Conservation (phyloP, 2,329 filamentous ascomycete species). For the Catunica adiposa region DNA sequence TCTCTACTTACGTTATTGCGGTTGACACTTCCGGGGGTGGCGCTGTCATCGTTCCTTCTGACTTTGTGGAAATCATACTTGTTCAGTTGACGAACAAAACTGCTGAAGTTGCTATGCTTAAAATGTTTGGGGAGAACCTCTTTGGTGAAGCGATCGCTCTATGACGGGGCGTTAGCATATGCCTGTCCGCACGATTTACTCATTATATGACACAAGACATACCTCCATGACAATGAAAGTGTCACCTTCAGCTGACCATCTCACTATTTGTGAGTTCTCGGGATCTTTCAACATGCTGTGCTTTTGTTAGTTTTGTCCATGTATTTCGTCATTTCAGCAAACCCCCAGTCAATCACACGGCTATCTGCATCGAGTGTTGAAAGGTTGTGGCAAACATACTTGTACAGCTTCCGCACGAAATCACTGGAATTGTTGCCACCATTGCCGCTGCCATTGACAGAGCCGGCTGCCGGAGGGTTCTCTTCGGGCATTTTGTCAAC, state of each 20-base stretch:
- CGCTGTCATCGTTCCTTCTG: conserved; percentile 31
- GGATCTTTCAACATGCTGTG: conserved; percentile 89
- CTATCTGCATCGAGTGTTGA: neutral
- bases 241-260: conserved; percentile 89
- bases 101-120: conserved; percentile 97
- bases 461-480: conserved; percentile 1
- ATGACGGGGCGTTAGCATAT: conserved; percentile 12
- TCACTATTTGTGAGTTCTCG: conserved; percentile 76
- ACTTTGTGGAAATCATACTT: conserved; percentile 99
- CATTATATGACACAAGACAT: conserved; percentile 18
- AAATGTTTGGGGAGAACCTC: conserved; percentile 95
- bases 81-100: conserved; percentile 88
- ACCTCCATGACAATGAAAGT: conserved; percentile 97
- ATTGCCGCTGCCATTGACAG: neutral
- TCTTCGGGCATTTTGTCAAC: conserved; percentile 4
- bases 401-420: conserved; percentile 96
- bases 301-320: conserved; percentile 20
- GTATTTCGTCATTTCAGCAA: conserved; percentile 20
- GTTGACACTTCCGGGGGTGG: conserved; percentile 44
- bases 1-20: too few relatives aligned
- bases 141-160: conserved; percentile 98
- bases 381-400: conserved; percentile 38
- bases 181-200: conserved; percentile 1
- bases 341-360: neutral
- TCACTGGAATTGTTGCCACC: conserved; percentile 71